Evolutionary conservation across 176 grass and related monocot species (phyloP).

Genomic region (Musa itinerans): DNA sequence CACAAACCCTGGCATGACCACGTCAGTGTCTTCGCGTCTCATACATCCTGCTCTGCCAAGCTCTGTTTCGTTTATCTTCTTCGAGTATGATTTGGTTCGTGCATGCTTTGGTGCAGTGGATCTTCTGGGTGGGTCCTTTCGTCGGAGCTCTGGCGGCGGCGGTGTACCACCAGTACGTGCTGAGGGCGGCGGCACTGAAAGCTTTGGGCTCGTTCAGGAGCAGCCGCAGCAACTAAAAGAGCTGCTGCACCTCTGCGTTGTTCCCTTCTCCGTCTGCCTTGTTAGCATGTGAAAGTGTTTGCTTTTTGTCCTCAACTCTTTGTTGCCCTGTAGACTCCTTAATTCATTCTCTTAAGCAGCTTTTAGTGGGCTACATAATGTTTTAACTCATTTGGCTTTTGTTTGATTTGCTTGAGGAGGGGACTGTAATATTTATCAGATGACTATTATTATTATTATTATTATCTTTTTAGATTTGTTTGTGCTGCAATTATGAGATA

Average conservation of each 20-base stretch:
- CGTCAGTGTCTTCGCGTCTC: conserved; percentile 19
- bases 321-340: neutral
- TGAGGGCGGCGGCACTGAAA: conserved; percentile 40
- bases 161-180: conserved; percentile 55
- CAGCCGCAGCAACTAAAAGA: conserved; percentile 9
- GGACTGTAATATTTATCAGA: too few relatives aligned
- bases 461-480: too few relatives aligned
- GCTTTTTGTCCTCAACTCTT: neutral
- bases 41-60: neutral
- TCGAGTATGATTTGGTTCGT: neutral
- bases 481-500: too few relatives aligned
- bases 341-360: neutral
- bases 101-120: conserved; percentile 40
- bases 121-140: conserved; percentile 78
- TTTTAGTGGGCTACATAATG: neutral
- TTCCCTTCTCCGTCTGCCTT: too few relatives aligned
- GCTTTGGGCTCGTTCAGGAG: conserved; percentile 55
- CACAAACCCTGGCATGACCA: conserved; percentile 49
- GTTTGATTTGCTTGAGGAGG: neutral
- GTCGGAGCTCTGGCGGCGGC: conserved; percentile 53
- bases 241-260: neutral
- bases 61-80: too few relatives aligned
- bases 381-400: neutral
- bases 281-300: neutral
- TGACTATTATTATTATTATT: too few relatives aligned